phyloP scores from a whole-genome alignment of 805 yeast species.

The Metschnikowia corniflorae region DNA sequence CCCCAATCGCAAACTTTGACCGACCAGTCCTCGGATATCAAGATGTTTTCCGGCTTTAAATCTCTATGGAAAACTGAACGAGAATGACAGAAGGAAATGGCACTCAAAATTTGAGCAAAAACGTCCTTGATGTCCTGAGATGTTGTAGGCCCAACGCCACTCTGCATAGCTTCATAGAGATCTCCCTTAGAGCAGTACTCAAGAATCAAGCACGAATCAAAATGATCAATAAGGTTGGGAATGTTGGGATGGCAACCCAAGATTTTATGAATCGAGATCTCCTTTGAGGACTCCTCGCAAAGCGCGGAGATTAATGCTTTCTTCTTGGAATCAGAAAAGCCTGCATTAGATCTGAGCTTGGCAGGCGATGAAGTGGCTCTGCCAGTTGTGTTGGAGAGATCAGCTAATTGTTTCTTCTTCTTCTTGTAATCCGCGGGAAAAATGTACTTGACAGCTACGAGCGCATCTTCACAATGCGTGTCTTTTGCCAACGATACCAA shows the following conservation, averaged over 20 bases:
- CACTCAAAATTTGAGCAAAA: constrained; percentile 47
- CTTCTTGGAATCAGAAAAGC: constrained; percentile 11
- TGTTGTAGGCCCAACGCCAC: constrained; percentile 57
- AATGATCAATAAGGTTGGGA: constrained; percentile 44
- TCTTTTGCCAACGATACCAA: constrained; percentile 86
- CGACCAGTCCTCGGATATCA: constrained; percentile 50
- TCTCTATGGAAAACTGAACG: constrained; percentile 52
- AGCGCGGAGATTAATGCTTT: constrained; percentile 29
- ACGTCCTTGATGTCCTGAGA: constrained; percentile 55
- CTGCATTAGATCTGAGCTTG: constrained; percentile 22
- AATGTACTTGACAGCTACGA: constrained; percentile 85
- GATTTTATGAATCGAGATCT: constrained; percentile 60
- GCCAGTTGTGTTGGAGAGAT: constrained; percentile 15
- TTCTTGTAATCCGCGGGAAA: constrained; percentile 50
- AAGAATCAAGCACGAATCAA: constrained; percentile 53
- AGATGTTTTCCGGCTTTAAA: constrained; percentile 55
- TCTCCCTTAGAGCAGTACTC: constrained; percentile 90
- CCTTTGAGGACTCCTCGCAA: constrained; percentile 61
- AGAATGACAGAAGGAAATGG: constrained; percentile 49
- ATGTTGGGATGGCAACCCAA: constrained; percentile 52
- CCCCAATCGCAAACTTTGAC: constrained; percentile 60
- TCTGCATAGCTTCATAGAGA: constrained; percentile 72
- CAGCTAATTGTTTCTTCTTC: constrained; percentile 19
- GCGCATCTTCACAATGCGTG: constrained; percentile 36
- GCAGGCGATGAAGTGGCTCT: constrained; percentile 38